Evolutionary conservation across 768 basidiomycete species (phyloP), one percentile per base, ranked within the genome.

Genomic region (Russula olivacea): DNA sequence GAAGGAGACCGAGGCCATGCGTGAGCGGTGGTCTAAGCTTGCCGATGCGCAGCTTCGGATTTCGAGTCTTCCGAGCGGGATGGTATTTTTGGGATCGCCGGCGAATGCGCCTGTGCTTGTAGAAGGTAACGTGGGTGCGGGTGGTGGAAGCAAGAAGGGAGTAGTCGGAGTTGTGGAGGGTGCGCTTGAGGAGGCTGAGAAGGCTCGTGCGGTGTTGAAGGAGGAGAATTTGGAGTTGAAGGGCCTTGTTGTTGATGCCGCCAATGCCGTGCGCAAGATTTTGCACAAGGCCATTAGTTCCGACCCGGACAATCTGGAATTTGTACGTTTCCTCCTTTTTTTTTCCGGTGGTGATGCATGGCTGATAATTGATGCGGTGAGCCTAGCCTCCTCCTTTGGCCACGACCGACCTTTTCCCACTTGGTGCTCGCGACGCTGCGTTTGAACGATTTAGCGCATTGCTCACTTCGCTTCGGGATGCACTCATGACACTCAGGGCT

Each of bases 11-110:
- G 91, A 93, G 68, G 80, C 84, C 19, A 84, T 88, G 71, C 67
- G 81, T 30, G 91, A 93, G 54, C 84, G 83, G 66, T 91, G 89
- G 88, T 76, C 78, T 32, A 91, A 85, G 70, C 71, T 93, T 19
- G 75, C 82, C 6, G 90, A 91, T 61, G 71, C 79, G 11, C 91
- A 93, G 72, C 72, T 80, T 0, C 89, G 86, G 71, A 74, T 86
- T 6, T 76, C 77, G 14, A 67, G 69, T 66, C 36, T 68, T 34
- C 32, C 65, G 58, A 48, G 71, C 68, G 47, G 71, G 68, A 68
- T 81, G 71, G 72, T 86, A 66, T 15, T n/a, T n/a, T 30, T 12
- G 25, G 76, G 76, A 58, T 80, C 80, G 58, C 80, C 80, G 51
- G 77, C 81, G 1, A 87, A 87, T 67, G 78, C 78, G 38, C 73